Base-by-base conservation (phyloP, 2,329 filamentous ascomycete species). In the Lizonia empirigonia region DNA sequence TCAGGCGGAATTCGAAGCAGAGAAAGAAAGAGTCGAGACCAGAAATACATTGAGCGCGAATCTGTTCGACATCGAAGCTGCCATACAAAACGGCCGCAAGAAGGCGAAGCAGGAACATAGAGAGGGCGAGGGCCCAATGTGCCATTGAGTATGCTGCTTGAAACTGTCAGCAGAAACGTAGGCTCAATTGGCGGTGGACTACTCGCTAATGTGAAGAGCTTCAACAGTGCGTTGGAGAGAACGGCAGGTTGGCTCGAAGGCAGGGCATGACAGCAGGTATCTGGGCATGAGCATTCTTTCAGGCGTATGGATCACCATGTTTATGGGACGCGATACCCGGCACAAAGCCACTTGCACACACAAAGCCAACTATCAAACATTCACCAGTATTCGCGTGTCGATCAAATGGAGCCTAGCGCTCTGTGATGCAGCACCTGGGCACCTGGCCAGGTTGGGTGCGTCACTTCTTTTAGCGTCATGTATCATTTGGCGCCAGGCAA, bases 51-150 rank as follows among this genome's bases (percentile, higher is more conserved):
- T 74, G 29, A 73, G 64, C 40, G 48, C 58, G 22, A 59, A 61
- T 35, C 56, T 75, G 58, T 72, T 64, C 18, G 71, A 71, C 10
- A 71, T 75, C 9, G 67, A 74, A 44, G 58, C 63, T n/a, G 73
- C 72, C 2, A 62, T 75, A 13, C 60, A 66, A 16, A 65, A 64
- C 6, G 71, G 72, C 5, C 65, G 64, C 36, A 64, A 69, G 32
- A 65, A 55, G 37, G 72, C 71, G 33, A 51, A 53, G 38, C 53
- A 56, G 15, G 61, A 72, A 41, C 61, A 59, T 6, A 58, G 69
- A 40, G 65, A 71, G 37, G 49, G 64, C 7, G 71, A 74, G 40
- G 71, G 68, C 3, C 68, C 68, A 53, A 68, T 4, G 45, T 71
- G 1, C 65, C 67, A 12, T 37, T 74, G 13, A 68, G 64, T 30